Evolutionary conservation across 2,329 filamentous ascomycete genomes (phyloP).

Genomic region (Sporothrix dimorphospora): DNA sequence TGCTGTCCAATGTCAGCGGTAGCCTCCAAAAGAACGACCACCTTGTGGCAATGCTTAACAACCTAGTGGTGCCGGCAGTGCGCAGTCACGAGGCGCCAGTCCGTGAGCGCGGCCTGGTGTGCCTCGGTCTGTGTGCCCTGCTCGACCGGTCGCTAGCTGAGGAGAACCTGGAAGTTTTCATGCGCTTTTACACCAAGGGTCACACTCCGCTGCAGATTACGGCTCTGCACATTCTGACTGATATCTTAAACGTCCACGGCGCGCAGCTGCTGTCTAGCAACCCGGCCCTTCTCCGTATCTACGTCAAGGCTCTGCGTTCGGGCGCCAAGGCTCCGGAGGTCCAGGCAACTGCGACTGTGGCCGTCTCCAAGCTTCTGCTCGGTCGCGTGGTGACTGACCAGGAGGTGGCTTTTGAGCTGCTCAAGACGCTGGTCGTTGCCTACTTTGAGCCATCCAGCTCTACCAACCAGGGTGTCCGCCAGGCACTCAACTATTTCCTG

Average conservation of each 20-base stretch:
- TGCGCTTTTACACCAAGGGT: constrained; percentile 94
- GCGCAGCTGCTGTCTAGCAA: constrained; percentile 71
- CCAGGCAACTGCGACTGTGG: constrained; percentile 78
- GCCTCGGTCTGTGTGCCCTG: constrained; percentile 86
- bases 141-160: constrained; percentile 89
- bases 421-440: constrained; percentile 79
- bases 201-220: constrained; percentile 88
- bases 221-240: constrained; percentile 86
- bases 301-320: constrained; percentile 77
- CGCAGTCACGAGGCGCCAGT: constrained; percentile 91
- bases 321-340: constrained; percentile 69
- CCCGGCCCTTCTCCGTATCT: constrained; percentile 79
- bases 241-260: constrained; percentile 89
- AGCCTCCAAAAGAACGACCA: constrained; percentile 87
- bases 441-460: constrained; percentile 88
- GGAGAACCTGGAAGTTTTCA: constrained; percentile 89
- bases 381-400: constrained; percentile 74
- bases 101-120: constrained; percentile 85
- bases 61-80: constrained; percentile 91
- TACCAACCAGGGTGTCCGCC: constrained; percentile 78
- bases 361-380: constrained; percentile 84
- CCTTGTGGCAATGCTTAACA: constrained; percentile 97
- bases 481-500: constrained; percentile 89
- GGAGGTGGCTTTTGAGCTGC: constrained; percentile 70
- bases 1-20: constrained; percentile 90